Evolutionary conservation across 148 eudicot species (phyloP).

Genomic region (Rheum nobile): DNA sequence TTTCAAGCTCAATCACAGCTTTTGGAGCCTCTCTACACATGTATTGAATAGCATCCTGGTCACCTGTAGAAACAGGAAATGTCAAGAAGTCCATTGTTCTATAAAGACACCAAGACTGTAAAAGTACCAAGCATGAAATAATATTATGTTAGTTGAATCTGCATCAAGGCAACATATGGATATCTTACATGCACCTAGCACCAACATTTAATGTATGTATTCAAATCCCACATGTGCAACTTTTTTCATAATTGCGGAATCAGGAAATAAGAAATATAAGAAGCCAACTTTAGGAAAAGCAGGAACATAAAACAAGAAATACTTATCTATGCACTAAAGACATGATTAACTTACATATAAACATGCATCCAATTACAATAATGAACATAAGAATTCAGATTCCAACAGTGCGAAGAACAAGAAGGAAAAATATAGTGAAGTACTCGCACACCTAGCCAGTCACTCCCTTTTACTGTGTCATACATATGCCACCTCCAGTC

Average conservation of each 20-base stretch:
- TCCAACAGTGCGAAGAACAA: neutral
- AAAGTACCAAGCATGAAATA: neutral
- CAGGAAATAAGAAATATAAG: neutral
- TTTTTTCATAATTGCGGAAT: neutral
- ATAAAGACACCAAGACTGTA: neutral
- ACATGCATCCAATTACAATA: neutral
- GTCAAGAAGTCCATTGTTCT: neutral
- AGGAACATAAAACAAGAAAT: neutral
- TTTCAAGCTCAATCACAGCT: constrained; percentile 98
- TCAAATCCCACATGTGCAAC: neutral
- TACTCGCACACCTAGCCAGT: constrained; percentile 73
- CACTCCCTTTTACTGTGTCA: constrained; percentile 99
- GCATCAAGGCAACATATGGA: neutral
- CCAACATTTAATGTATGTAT: neutral
- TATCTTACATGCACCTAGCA: neutral
- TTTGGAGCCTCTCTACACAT: constrained; percentile 99
- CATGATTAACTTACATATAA: neutral
- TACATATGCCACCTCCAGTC: constrained; percentile 99
- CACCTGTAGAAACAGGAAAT: constrained; percentile 40
- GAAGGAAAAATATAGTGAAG: neutral
- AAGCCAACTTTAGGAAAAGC: neutral
- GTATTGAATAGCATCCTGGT: constrained; percentile 97
- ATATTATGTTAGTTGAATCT: neutral
- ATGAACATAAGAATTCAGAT: neutral
- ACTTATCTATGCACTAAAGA: neutral